These are phyloP conservation scores for Fusarium euwallaceae DNA, from an alignment of 2,329 filamentous ascomycete species.

Conservation along the genomic window DNA sequence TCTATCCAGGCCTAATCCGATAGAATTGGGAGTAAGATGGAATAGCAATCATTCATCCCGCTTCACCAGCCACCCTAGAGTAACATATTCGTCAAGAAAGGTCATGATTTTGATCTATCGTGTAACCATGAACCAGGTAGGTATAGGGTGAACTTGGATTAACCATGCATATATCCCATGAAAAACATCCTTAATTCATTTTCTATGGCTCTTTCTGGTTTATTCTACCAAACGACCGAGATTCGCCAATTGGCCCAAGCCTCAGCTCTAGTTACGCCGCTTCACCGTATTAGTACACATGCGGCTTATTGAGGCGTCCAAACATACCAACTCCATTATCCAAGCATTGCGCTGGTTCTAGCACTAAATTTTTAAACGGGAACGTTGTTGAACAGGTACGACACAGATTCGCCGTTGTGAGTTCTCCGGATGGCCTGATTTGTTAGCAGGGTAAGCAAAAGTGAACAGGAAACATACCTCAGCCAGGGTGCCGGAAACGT, in stretches of 20 bases:
- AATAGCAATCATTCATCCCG: not conserved
- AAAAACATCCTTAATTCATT: conserved; percentile 18
- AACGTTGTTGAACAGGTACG: conserved; percentile 77
- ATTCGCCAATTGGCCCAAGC: conserved; percentile 30
- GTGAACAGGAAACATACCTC: conserved; percentile 55
- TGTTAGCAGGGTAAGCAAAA: conserved; percentile 14
- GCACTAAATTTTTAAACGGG: conserved; percentile 57
- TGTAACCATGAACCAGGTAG: not conserved
- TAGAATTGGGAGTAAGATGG: not conserved
- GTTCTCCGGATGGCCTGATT: conserved; percentile 75
- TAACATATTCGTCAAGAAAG: not conserved
- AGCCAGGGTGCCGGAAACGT: conserved; percentile 87
- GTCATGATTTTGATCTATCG: not conserved
- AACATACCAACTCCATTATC: conserved; percentile 46
- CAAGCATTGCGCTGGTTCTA: conserved; percentile 27
- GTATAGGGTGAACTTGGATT: not conserved
- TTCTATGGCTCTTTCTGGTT: conserved; percentile 34
- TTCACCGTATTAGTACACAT: conserved; percentile 32
- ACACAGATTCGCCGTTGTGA: conserved; percentile 75
- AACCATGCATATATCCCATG: not conserved
- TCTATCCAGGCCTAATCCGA: not conserved
- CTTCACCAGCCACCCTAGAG: not conserved
- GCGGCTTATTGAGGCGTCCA: not conserved
- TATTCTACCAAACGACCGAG: conserved; percentile 33
- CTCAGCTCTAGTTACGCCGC: conserved; percentile 41